Conservation (phyloP, 495 filamentous ascomycete species). For the Friedmanniomyces simplex region DNA sequence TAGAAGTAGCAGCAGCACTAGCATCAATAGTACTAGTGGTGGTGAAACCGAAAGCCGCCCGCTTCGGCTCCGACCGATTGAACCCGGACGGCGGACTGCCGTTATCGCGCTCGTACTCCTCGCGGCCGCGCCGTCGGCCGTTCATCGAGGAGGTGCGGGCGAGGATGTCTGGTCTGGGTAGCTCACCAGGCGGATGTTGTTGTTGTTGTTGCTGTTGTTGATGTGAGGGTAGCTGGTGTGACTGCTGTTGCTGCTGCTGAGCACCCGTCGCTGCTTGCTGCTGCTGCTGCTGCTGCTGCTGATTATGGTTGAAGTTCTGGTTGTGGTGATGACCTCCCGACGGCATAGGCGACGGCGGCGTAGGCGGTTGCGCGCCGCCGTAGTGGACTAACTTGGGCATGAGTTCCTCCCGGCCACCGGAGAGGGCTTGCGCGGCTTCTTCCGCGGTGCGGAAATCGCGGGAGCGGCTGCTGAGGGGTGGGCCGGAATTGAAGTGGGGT, state of each 20-base stretch:
- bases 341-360: slow-evolving; percentile 72
- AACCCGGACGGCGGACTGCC: slow-evolving; percentile 61
- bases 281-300: background rate
- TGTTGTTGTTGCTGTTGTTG: background rate
- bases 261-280: background rate
- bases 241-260: slow-evolving; percentile 4
- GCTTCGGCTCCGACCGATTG: slow-evolving; percentile 15
- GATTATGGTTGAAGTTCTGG: background rate
- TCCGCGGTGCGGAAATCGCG: slow-evolving; percentile 93
- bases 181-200: background rate
- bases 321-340: slow-evolving; percentile 2
- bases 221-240: background rate
- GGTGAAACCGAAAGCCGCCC: slow-evolving; percentile 9
- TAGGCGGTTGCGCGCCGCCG: slow-evolving; percentile 79
- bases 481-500: slow-evolving; percentile 26
- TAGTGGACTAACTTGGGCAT: slow-evolving; percentile 92
- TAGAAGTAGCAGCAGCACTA: too few species aligned
- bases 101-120: slow-evolving; percentile 83
- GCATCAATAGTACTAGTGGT: too few species aligned
- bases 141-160: slow-evolving; percentile 28
- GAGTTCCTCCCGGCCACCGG: slow-evolving; percentile 82
- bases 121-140: slow-evolving; percentile 49
- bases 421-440: slow-evolving; percentile 80
- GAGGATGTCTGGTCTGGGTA: slow-evolving; percentile 25
- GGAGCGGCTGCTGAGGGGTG: slow-evolving; percentile 37